A percentile compares a stretch with the other conserved stretches of the same genome.
Evolutionary conservation across 495 filamentous ascomycete genomes (phyloP).

Genomic region (Lentithecium fluviatile): DNA sequence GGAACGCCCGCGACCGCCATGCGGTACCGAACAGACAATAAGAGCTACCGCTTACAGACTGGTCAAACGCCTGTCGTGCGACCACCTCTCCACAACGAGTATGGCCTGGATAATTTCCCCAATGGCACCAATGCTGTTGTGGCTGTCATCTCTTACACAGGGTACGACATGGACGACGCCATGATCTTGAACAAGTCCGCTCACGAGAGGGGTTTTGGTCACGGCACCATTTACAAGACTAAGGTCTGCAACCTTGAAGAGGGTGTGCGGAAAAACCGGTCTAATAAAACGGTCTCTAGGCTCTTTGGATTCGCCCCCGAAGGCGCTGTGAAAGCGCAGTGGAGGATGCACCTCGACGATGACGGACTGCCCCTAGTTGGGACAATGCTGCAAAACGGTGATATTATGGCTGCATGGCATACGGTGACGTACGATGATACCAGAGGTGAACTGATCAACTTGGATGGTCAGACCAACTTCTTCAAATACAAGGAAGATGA

Average conservation of each 20-base stretch:
- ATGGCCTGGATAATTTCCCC: slow-evolving; percentile 96
- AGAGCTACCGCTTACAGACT: slow-evolving; percentile 89
- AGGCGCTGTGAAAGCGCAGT: slow-evolving; percentile 60
- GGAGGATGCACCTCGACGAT: slow-evolving; percentile 69
- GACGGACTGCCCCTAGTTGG: slow-evolving; percentile 86
- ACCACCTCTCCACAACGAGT: slow-evolving; percentile 87
- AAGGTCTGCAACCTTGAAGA: slow-evolving; percentile 83
- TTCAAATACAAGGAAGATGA: slow-evolving; percentile 92
- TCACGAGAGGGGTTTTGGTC: slow-evolving; percentile 93
- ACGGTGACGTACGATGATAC: slow-evolving; percentile 75
- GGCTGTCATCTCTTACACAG: slow-evolving; percentile 97
- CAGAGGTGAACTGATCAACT: slow-evolving; percentile 58
- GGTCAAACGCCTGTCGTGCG: slow-evolving; percentile 95
- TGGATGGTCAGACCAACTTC: slow-evolving; percentile 75
- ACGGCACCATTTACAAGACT: slow-evolving; percentile 96
- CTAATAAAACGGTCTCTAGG: slow-evolving; percentile 61
- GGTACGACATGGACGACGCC: slow-evolving; percentile 99
- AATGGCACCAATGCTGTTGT: slow-evolving; percentile 97
- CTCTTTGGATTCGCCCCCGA: slow-evolving; percentile 84
- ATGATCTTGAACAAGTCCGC: slow-evolving; percentile 99
- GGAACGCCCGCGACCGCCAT: slow-evolving; percentile 89
- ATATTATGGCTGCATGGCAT: slow-evolving; percentile 83
- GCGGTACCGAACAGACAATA: slow-evolving; percentile 91
- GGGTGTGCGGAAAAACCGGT: slow-evolving; percentile 57
- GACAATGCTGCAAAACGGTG: slow-evolving; percentile 69